Base-by-base conservation (phyloP, 768 basidiomycete species). In the Tephrocybe sp. region DNA sequence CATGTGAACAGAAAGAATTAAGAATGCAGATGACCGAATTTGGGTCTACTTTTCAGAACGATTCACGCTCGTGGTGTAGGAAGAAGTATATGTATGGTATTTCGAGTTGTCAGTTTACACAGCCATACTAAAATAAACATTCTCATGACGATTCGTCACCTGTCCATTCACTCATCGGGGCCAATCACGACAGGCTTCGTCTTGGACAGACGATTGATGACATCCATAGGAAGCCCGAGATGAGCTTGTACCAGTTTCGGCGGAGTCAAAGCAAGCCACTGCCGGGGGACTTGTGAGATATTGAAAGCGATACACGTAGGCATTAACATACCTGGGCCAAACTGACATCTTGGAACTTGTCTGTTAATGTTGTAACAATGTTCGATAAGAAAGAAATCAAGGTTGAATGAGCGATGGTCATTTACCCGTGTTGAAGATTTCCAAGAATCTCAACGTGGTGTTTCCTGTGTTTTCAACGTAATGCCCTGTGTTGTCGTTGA, bases 381-480 rank as follows among this genome's bases (percentile, higher is more conserved):
- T 4, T 16, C 9, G 34, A 36, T 6, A 5, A 36, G 9, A 18
- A 7, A 2, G 21, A 13, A 40, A n/a, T 22, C 16, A 44, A 43
- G 45, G 41, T 31, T 44, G 41, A 7, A 30, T 39, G 2, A 18
- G 33, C 18, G 49, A 18, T 9, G 29, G 15, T n/a, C 24, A 52
- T 52, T 52, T 56, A 66, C 70, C 63, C 1, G 76, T 62, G 24
- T 69, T 73, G 62, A 78, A 76, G 34, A 79, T 71, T 55, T 79
- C 76, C 30, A 79, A 64, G 58, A 69, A 79, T 50, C 60, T 67
- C 18, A 80, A 57, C 3, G 78, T 75, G 11, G 70, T 70, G 50
- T 78, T 77, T 25, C 79, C 76, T 6, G 65, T 75, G 50, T 80
- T 80, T 59, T 81, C 80, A 5, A 81, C 71, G 40, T 79, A 80